Conservation (phyloP, 2,329 filamentous ascomycete species). For the Chaetomiaceae sp. region DNA sequence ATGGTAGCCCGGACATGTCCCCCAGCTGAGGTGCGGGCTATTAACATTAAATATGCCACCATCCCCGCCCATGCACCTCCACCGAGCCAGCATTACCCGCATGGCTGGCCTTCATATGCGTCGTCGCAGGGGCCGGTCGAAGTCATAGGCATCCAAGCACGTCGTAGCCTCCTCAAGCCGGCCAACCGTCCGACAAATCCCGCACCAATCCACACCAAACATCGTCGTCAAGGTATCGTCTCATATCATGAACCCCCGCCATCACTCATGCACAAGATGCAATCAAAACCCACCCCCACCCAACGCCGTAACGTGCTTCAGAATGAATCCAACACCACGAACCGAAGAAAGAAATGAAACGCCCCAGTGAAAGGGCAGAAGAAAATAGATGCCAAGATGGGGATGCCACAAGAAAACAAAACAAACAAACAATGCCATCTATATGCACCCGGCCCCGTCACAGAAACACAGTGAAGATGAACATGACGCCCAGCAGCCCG, state of each 20-base stretch:
- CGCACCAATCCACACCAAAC: neutral
- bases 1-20: neutral
- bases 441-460: no score
- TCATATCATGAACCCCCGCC: no score
- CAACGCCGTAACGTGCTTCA: no score
- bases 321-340: no score
- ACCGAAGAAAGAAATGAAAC: no score
- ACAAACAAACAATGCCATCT: no score
- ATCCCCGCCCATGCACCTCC: neutral
- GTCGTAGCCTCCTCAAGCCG: no score
- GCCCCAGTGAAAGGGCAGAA: no score
- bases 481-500: slow-evolving; percentile 45
- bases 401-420: neutral
- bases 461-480: slow-evolving; percentile 46
- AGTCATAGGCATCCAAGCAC: neutral
- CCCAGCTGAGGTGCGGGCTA: neutral
- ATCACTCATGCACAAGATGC: no score
- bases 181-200: neutral
- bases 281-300: no score
- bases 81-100: neutral
- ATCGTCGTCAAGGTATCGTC: neutral
- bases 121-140: no score
- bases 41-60: slow-evolving; percentile 10
- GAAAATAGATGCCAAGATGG: no score
- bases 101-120: neutral